Evolutionary conservation across 768 basidiomycete species (phyloP), one percentile per base, ranked within the genome.

Genomic region (Xanthoconium stramineum): DNA sequence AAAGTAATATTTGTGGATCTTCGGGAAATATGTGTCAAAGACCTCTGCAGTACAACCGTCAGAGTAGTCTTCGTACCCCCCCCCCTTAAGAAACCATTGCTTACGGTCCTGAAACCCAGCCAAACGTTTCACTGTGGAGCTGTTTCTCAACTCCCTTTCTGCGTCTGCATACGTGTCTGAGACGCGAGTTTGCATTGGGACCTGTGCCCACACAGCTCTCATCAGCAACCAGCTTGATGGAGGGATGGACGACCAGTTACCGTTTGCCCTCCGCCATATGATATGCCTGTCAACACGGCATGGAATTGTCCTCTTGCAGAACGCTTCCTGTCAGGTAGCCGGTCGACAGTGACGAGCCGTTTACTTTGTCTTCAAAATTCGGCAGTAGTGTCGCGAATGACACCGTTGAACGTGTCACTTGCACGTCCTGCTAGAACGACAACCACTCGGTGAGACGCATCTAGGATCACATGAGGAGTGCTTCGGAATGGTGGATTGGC

Each of bases 71-170:
- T 12, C 5, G 2, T 9, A 35, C 12, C 33, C 33, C 9, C 12
- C 33, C 33, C 9, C 33, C 3, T 9, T 3, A 35, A 13, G 3
- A 10, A 1, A 5, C 9, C 8, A 3, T 0, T 8, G 6, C 52
- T 1, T 11, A 55, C 53, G 32, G 8, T 50, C 19, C 15, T 58
- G 57, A 6, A 55, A 55, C 1, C 57, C 44, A 0, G 52, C 57
- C 24, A 58, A 32, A 3, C 57, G 35, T 0, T 0, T 0, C 48
- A 58, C 54, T 2, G 42, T 37, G 1, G n/a, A 2, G 38, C 38
- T 50, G 3, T 9, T 13, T 3, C 10, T 28, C 4, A 58, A 4
- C 2, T 19, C 28, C 0, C 10, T 3, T 0, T 5, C 48, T 0
- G n/a, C 48, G 1, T 30, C 10, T 1, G 3, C 0, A 17, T 54